Evolutionary conservation across 208 protist species (phyloP).

Genomic region (Angomonas ambiguus): DNA sequence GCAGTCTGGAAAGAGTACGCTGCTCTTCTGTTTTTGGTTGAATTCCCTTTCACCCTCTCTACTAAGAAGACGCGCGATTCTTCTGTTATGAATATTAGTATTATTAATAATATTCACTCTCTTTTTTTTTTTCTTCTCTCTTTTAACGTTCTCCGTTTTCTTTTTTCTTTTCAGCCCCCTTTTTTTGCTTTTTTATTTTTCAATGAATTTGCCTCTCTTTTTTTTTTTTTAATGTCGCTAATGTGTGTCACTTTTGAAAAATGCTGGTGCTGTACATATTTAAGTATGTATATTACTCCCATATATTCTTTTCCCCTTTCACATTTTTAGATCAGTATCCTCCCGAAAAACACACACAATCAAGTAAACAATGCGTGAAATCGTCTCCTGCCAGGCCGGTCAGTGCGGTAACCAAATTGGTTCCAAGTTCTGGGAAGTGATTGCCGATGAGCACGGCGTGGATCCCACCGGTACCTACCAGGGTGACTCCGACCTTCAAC

Average conservation of each 20-base stretch:
- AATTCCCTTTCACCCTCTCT: too few species aligned
- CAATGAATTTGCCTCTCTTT: too few species aligned
- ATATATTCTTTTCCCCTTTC: neutral
- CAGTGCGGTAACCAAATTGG: slow-evolving; percentile 82
- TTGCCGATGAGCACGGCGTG: slow-evolving; percentile 75
- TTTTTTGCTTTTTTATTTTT: neutral
- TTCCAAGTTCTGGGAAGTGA: slow-evolving; percentile 84
- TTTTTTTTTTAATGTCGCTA: slow-evolving; percentile 18
- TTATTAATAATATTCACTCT: too few species aligned
- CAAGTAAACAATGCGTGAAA: slow-evolving; percentile 83
- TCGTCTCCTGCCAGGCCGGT: slow-evolving; percentile 70
- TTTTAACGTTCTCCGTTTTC: neutral
- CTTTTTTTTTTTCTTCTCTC: too few species aligned
- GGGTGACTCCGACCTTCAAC: slow-evolving; percentile 87
- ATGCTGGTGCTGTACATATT: too few species aligned
- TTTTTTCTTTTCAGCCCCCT: neutral
- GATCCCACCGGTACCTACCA: slow-evolving; percentile 94
- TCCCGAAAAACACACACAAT: neutral
- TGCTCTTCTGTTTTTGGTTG: too few species aligned
- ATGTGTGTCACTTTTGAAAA: neutral
- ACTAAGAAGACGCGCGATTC: too few species aligned
- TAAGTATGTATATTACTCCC: too few species aligned
- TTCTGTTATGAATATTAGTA: too few species aligned
- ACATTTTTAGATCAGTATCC: neutral
- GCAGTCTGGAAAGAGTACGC: too few species aligned